A percentile compares a stretch with the other conserved stretches of the same genome.
These are phyloP conservation scores for Boletus fagicola DNA, from an alignment of 768 basidiomycete genomes.

Conservation along the genomic window DNA sequence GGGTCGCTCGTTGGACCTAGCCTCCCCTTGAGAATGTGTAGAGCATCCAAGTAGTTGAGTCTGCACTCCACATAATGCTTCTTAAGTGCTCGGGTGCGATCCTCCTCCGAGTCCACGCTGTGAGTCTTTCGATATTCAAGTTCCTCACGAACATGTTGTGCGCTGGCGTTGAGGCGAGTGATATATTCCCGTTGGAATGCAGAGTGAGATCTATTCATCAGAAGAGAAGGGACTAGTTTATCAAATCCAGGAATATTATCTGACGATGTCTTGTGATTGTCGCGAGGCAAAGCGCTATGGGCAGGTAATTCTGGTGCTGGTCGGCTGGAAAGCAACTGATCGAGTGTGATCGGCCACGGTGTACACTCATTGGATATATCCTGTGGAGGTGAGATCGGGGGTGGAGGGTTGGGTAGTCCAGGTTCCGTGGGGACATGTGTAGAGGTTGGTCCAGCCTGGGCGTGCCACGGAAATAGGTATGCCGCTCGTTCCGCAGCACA, in stretches of 20 bases:
- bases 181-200: background rate
- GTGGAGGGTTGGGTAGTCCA: background rate
- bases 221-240: background rate
- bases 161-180: background rate
- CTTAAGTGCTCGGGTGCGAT: background rate
- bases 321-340: no score
- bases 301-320: background rate
- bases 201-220: no score
- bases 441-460: no score
- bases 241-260: background rate
- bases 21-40: background rate
- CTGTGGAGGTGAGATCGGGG: background rate
- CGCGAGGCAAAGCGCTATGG: background rate
- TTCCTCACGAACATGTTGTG: background rate
- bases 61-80: conserved; percentile 1
- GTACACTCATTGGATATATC: background rate
- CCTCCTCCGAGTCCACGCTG: no score
- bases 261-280: background rate
- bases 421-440: background rate
- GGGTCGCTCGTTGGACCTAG: conserved; percentile 10
- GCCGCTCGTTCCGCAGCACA: background rate
- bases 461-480: background rate
- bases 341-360: no score
- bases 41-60: background rate
- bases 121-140: background rate